A percentile compares a stretch with the other conserved stretches of the same genome.
Conservation (phyloP, 257 asterid species). For the Solanum gandarillasii region DNA sequence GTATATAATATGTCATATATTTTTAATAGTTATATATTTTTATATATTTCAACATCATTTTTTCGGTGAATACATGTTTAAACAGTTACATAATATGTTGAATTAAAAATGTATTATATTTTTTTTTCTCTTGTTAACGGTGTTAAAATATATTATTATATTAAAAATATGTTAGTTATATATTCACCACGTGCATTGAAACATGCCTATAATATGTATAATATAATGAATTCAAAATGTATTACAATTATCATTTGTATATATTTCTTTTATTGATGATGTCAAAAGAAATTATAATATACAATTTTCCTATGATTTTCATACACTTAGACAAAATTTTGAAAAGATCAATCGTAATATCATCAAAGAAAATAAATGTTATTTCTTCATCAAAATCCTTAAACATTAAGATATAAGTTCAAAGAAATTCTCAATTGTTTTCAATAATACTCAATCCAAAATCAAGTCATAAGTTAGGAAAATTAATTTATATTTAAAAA, state of each 20-base stretch:
- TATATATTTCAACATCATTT: too few species aligned
- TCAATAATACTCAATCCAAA: background rate
- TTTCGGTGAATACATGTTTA: too few species aligned
- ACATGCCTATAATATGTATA: background rate
- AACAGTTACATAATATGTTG: too few species aligned
- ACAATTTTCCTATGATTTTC: background rate
- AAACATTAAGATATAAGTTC: background rate
- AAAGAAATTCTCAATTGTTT: background rate
- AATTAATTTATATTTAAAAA: too few species aligned
- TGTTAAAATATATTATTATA: too few species aligned
- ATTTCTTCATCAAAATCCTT: background rate
- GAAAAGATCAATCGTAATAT: background rate
- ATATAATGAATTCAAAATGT: background rate
- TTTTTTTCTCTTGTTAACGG: too few species aligned
- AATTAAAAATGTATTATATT: too few species aligned
- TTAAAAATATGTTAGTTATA: background rate
- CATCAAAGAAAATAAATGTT: background rate
- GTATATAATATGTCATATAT: too few species aligned
- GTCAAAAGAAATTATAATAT: background rate
- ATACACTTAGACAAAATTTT: background rate
- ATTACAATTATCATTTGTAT: background rate
- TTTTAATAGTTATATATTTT: too few species aligned
- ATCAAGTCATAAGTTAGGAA: background rate
- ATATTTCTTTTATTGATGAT: background rate
- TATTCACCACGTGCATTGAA: background rate